Conservation (phyloP, 805 yeast species). For the Metschnikowia noctiluminum region DNA sequence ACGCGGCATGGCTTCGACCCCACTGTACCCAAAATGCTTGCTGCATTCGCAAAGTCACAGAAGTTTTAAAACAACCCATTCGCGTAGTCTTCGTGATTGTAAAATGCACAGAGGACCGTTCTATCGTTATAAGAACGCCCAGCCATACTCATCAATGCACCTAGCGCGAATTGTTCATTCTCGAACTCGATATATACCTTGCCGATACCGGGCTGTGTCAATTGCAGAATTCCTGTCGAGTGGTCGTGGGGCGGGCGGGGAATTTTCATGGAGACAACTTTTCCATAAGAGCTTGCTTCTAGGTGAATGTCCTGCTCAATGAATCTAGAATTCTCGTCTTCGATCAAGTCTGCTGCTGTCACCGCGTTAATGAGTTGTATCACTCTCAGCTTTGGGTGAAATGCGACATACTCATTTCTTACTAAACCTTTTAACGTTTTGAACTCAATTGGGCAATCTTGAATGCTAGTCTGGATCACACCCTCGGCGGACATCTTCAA, state of each 20-base stretch:
- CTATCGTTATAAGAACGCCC: constrained; percentile 70
- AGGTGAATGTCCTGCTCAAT: constrained; percentile 49
- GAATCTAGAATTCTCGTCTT: constrained; percentile 45
- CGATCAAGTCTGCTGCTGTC: constrained; percentile 59
- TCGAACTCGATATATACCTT: constrained; percentile 67
- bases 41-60: constrained; percentile 12
- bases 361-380: constrained; percentile 65
- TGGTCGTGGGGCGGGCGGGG: constrained; percentile 58
- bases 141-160: constrained; percentile 57
- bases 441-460: constrained; percentile 35
- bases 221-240: constrained; percentile 38
- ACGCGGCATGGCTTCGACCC: constrained; percentile 61
- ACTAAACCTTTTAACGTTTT: constrained; percentile 37
- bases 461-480: constrained; percentile 28
- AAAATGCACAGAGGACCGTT: constrained; percentile 61
- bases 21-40: constrained; percentile 35
- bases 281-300: constrained; percentile 51
- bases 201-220: constrained; percentile 59
- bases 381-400: constrained; percentile 46
- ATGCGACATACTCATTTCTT: constrained; percentile 32
- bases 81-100: constrained; percentile 58
- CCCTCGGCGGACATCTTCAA: constrained; percentile 18
- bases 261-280: constrained; percentile 51
- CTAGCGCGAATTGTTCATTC: constrained; percentile 45
- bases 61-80: constrained; percentile 27